Base-by-base conservation (phyloP, 192 early-diverging fungal genomes). In the Fimicolochytrium jonesii region DNA sequence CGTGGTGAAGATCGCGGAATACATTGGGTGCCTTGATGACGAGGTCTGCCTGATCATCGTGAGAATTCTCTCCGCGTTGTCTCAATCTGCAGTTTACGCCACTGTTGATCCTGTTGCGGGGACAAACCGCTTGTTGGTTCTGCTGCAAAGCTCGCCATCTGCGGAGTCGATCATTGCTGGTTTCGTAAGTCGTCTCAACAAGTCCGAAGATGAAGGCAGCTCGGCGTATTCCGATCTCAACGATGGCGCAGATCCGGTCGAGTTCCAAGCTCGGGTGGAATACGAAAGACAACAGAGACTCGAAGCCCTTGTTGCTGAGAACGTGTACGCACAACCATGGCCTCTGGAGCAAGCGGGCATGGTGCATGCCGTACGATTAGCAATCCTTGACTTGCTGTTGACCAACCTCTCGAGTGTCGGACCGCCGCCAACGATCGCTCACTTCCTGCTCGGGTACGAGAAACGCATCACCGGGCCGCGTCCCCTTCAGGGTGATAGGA, bases 391-490 rank as follows among this genome's bases (percentile, higher is more conserved):
- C 44, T 69, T 97, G 53, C 72, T 98, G 37, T 66, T 96, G 13
- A 81, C 82, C 17, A 97, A 94, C 68, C 50, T 91, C 7, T 59
- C 68, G 6, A 67, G 72, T 1, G 54, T 70, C 5, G 73, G 75
- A 53, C 73, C 79, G 4, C 73, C 81, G 13, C 89, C 92, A 0
- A 90, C 86, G 0, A 74, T 97, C 43, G 84, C 93, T 15, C 94
- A 97, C 69, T 97, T 89, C 50, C 73, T 99, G 44, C 77, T 99
- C 2, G 96, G 96, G 1, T 95, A 87, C 57, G 74, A 88, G 61
- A 58, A 65, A 9, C 73, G 76, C 42, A 61, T 74, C 0, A 60
- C 71, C 22, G 52, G 72, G 4, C 66, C 49, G 17, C 6, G 35
- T 1, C 30, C 13, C 9, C 17, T 28, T 15, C 18, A 66, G 30